Evolutionary conservation across 1,284 basidiomycete genomes (phyloP).

Genomic region (Cystobasidium pallidum): DNA sequence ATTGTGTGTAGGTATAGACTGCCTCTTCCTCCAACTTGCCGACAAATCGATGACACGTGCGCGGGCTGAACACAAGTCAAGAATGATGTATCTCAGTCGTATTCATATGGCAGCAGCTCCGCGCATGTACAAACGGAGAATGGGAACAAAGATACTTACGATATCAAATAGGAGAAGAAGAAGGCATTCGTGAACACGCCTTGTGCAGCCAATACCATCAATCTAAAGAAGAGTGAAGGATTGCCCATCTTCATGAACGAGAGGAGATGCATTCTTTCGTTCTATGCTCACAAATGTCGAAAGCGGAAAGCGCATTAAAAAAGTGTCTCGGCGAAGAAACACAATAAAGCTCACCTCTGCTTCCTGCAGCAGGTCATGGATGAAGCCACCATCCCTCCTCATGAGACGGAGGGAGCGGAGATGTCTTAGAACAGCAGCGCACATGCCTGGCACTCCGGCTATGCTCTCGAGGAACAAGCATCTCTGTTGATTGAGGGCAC

Average conservation of each 20-base stretch:
- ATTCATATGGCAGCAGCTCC: no score
- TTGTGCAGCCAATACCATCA: conserved; percentile 80
- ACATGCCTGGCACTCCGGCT: conserved; percentile 67
- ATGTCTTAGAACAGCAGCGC: conserved; percentile 51
- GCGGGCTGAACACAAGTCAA: conserved; percentile 65
- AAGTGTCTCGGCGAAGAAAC: no score
- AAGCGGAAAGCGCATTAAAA: no score
- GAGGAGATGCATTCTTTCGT: conserved; percentile 59
- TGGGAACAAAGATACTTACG: conserved; percentile 59
- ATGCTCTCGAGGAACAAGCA: conserved; percentile 87
- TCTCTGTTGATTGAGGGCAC: conserved; percentile 61
- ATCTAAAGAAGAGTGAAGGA: conserved; percentile 76
- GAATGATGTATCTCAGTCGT: no score
- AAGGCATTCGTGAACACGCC: conserved; percentile 52
- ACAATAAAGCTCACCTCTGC: conserved; percentile 16
- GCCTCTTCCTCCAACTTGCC: conserved; percentile 95
- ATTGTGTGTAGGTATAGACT: conserved; percentile 65
- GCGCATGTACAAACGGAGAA: conserved; percentile 61
- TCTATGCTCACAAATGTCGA: conserved; percentile 11
- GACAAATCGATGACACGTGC: conserved; percentile 88
- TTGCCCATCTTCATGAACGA: conserved; percentile 85
- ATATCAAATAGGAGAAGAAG: conserved; percentile 43
- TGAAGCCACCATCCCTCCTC: conserved; percentile 87
- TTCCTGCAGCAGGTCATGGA: conserved; percentile 61
- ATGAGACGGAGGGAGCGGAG: conserved; percentile 77